phyloP scores from a whole-genome alignment of 1,284 basidiomycete species.

The Rhodofomes roseus region DNA sequence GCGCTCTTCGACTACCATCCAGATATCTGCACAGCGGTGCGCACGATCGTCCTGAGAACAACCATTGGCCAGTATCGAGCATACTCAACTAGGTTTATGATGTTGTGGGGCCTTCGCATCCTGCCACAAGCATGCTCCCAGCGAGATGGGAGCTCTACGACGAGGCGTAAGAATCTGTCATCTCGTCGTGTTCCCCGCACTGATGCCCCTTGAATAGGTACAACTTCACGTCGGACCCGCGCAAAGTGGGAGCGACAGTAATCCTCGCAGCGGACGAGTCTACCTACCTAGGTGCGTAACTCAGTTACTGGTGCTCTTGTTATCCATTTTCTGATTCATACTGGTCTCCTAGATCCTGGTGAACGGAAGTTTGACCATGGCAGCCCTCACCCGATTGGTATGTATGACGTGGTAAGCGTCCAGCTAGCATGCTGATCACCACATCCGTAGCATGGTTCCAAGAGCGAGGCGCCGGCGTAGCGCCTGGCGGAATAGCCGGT shows the following conservation, averaged over 20 bases:
- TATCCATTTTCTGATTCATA: background rate
- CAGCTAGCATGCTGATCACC: background rate
- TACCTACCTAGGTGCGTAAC: slow-evolving; percentile 49
- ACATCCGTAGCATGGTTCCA: slow-evolving; percentile 70
- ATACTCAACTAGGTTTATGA: slow-evolving; percentile 50
- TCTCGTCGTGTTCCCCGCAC: background rate
- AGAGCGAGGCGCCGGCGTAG: slow-evolving; percentile 57
- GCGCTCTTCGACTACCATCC: slow-evolving; percentile 80
- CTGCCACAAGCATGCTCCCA: slow-evolving; percentile 63
- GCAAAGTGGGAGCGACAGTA: slow-evolving; percentile 60
- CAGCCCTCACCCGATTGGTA: slow-evolving; percentile 61
- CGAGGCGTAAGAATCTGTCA: slow-evolving; percentile 44
- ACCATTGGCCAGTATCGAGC: background rate
- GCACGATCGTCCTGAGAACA: slow-evolving; percentile 15
- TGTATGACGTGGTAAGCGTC: slow-evolving; percentile 3
- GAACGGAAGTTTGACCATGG: slow-evolving; percentile 53
- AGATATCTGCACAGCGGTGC: slow-evolving; percentile 55
- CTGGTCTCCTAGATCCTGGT: slow-evolving; percentile 46
- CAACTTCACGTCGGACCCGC: slow-evolving; percentile 76
- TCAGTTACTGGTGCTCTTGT: background rate
- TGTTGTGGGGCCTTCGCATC: slow-evolving; percentile 58
- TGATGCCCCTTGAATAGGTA: slow-evolving; percentile 42
- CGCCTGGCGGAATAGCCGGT: slow-evolving; percentile 48
- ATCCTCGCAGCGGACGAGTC: slow-evolving; percentile 67
- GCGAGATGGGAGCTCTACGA: slow-evolving; percentile 59